Base-by-base conservation (phyloP, 75 land plant genomes). In the Sequoia sempervirens region DNA sequence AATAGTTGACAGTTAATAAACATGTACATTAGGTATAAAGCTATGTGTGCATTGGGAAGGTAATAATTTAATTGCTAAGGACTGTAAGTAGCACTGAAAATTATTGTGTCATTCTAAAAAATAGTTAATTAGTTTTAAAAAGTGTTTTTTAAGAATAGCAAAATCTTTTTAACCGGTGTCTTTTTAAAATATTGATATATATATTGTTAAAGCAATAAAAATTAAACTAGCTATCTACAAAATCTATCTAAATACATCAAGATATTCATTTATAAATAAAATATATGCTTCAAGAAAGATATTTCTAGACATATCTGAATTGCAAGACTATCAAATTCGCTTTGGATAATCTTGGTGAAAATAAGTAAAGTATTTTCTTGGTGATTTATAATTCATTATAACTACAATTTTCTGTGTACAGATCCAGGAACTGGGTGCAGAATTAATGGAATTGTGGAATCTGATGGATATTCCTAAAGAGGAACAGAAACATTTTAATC, bases 381-480 rank as follows among this genome's bases (percentile, higher is more conserved):
- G 7, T 43, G 80, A 45, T 78, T 40, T 45, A 75, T 7, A 37
- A 75, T 75, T 75, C 45, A 75, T 37, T 40, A 20, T 34, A 5
- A 54, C 9, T 37, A 32, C 26, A 41, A 45, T 40, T 47, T 69
- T 83, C 34, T 78, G 2, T 47, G 81, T 75, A 75, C 87, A 90
- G 91, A 82, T 86, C 32, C 90, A 88, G 84, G 91, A 90, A 26
- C 82, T 90, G 58, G 90, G 91, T 17, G 74, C 81, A 43, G 69
- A 83, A 54, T 80, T 90, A 80, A 76, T 90, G 23, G 91, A 90
- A 79, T 64, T 90, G 78, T 90, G 91, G 91, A 83, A 66, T 74
- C 80, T 90, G 70, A 90, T 90, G 91, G 90, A 86, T 75, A 88
- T 90, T 85, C 81, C 91, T 23, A 79, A 66, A 36, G 91, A 86